A percentile compares a stretch with the other conserved stretches of the same genome.
phyloP scores from a whole-genome alignment of 2,329 filamentous ascomycete species.

The Aureobasidium musti region DNA sequence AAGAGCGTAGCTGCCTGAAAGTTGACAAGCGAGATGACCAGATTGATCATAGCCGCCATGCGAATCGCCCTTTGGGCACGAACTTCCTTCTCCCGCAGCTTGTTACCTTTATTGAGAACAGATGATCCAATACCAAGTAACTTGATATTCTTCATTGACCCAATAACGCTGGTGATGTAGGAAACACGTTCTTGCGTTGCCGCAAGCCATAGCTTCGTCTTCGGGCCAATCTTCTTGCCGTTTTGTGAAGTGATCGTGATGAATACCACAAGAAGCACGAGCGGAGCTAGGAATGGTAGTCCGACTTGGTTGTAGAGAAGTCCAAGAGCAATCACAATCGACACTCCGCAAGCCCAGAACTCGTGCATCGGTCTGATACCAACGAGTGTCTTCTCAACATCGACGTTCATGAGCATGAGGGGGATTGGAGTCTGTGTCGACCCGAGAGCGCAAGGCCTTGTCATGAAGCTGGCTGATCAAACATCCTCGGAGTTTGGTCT shows the following conservation, averaged over 20 bases:
- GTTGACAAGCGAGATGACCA: conserved; percentile 35
- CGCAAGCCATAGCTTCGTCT: conserved; percentile 34
- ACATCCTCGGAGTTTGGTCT: conserved; percentile 36
- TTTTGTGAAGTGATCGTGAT: conserved; percentile 31
- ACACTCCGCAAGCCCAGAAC: conserved; percentile 36
- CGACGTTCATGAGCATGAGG: conserved; percentile 39
- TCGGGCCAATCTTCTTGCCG: conserved; percentile 33
- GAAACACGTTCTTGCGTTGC: conserved; percentile 36
- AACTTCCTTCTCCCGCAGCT: conserved; percentile 35
- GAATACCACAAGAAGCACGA: conserved; percentile 32
- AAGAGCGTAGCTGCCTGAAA: conserved; percentile 35
- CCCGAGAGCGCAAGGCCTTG: conserved; percentile 34
- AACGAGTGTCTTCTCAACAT: conserved; percentile 38
- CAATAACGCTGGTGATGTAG: conserved; percentile 34
- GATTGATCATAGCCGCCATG: conserved; percentile 30
- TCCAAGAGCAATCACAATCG: conserved; percentile 34
- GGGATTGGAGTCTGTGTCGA: conserved; percentile 34
- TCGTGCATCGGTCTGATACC: conserved; percentile 35
- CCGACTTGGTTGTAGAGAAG: conserved; percentile 38
- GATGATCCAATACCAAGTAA: conserved; percentile 36
- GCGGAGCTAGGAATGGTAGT: conserved; percentile 36
- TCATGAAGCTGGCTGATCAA: conserved; percentile 38
- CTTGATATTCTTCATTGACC: conserved; percentile 37
- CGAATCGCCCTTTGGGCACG: conserved; percentile 32
- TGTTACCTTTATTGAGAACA: conserved; percentile 33